phyloP scores from a whole-genome alignment of 2,329 filamentous ascomycete species.

The Teratosphaeria gauchensis region DNA sequence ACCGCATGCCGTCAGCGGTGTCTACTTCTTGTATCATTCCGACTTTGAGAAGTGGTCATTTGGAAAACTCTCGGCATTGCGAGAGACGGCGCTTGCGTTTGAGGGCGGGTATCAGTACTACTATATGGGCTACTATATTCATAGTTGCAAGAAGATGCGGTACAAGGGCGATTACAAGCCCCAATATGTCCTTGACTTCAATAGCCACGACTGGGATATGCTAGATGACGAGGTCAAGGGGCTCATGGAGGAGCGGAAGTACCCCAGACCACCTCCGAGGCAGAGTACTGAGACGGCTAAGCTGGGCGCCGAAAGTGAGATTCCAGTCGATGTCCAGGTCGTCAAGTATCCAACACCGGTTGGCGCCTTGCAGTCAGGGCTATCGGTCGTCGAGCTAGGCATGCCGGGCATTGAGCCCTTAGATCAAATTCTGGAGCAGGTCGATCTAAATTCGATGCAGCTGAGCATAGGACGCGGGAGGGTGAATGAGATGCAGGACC shows the following conservation, averaged over 20 bases:
- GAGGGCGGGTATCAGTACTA: constrained; percentile 66
- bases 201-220: constrained; percentile 22
- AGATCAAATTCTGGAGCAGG: constrained; percentile 39
- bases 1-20: constrained; percentile 66
- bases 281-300: constrained; percentile 4
- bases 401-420: constrained; percentile 59
- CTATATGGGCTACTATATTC: constrained; percentile 80
- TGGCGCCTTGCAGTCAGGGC: constrained; percentile 25
- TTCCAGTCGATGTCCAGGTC: constrained; percentile 12
- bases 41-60: constrained; percentile 60
- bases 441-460: constrained; percentile 52
- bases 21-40: constrained; percentile 75
- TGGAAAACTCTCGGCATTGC: constrained; percentile 65
- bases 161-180: constrained; percentile 76
- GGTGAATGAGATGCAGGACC: constrained; percentile 34
- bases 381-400: constrained; percentile 48
- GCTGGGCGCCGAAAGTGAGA: background rate
- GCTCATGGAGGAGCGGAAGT: constrained; percentile 47
- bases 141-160: constrained; percentile 70
- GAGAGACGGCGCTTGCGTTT: constrained; percentile 60
- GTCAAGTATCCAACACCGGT: constrained; percentile 17
- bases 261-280: constrained; percentile 37
- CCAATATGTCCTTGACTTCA: constrained; percentile 63
- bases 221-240: constrained; percentile 22
- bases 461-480: constrained; percentile 36